Evolutionary conservation across 768 basidiomycete genomes (phyloP), one percentile per base, ranked within the genome.

Genomic region (Candolleomyces eurysporus): DNA sequence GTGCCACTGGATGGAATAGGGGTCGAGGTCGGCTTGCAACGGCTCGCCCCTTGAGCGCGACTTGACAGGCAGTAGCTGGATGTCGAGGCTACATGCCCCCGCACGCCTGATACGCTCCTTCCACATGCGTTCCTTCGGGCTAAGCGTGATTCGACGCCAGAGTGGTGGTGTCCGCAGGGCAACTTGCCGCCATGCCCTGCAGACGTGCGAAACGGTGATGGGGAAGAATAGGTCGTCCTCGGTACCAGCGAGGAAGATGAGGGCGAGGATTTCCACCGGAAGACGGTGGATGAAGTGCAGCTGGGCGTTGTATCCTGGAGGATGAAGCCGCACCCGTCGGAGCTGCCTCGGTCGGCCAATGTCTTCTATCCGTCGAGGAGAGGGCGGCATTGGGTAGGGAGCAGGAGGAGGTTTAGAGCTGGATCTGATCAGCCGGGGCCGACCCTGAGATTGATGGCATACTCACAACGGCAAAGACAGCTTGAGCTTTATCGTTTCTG

Each of bases 141-240:
- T 72, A 59, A 90, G 76, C 13, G 74, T 73, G 61, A 92, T 79
- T 63, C 79, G 79, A 61, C 86, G 77, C 90, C 90, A 92, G 58
- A 92, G 75, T 1, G 79, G 66, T 17, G 84, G 87, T 5, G 87
- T 85, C 51, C 79, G 81, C 31, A 89, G 75, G 16, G 86, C 81
- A 31, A 89, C 76, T 40, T 80, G 73, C 48, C 89, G 78, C 88
- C 90, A 92, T 39, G 73, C 68, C 49, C 80, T 76, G 70, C 88
- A 91, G 59, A 90, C 87, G 64, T 90, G 89, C 8, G 90, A 90
- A 53, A 89, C 78, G 48, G 75, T 72, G 62, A 90, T 65, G 21
- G 89, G 85, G 40, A 90, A 79, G 75, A 81, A 80, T 54, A 72
- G 67, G 69, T 86, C 82, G 53, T 82, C 80, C 60, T 84, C 73